These are phyloP conservation scores for Fraxinus sp. DNA, from an alignment of 305 asterid species.

Conservation along the genomic window DNA sequence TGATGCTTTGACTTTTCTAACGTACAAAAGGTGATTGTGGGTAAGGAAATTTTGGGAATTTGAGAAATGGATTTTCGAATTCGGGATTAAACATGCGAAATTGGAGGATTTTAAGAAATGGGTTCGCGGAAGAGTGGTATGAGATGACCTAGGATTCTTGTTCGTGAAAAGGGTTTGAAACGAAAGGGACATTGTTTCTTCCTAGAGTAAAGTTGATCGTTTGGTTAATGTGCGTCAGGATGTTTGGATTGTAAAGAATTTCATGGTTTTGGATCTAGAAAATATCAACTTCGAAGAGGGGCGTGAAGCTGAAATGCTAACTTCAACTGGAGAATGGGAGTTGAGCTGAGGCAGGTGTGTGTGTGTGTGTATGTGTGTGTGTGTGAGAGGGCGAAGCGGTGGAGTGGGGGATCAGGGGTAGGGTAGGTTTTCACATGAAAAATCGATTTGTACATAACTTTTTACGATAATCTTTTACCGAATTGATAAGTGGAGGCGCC, in stretches of 20 bases:
- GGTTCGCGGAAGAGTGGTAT: slow-evolving; percentile 20
- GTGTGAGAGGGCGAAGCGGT: not conserved
- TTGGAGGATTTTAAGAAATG: slow-evolving; percentile 21
- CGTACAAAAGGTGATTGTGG: slow-evolving; percentile 17
- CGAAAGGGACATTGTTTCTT: slow-evolving; percentile 36
- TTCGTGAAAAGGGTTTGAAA: slow-evolving; percentile 28
- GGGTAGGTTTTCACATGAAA: not conserved
- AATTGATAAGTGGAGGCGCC: no score
- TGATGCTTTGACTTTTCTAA: slow-evolving; percentile 34
- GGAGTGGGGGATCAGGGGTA: not conserved
- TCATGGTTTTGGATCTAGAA: slow-evolving; percentile 2
- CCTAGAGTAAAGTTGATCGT: not conserved
- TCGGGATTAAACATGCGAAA: slow-evolving; percentile 11
- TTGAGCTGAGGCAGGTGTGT: not conserved
- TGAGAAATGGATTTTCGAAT: slow-evolving; percentile 35
- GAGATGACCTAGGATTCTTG: slow-evolving; percentile 24
- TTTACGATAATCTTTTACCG: no score
- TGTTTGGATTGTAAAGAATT: not conserved
- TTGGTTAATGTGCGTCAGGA: not conserved
- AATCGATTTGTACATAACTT: no score
- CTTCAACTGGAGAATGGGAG: not conserved
- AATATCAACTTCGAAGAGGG: not conserved
- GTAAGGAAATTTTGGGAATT: slow-evolving; percentile 6
- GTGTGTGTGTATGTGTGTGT: not conserved
- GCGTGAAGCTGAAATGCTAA: not conserved